Percentiles rank a stretch among this genome's conserved stretches.
phyloP scores from a whole-genome alignment of 2,329 filamentous ascomycete species.

The Penicillium nordicum region DNA sequence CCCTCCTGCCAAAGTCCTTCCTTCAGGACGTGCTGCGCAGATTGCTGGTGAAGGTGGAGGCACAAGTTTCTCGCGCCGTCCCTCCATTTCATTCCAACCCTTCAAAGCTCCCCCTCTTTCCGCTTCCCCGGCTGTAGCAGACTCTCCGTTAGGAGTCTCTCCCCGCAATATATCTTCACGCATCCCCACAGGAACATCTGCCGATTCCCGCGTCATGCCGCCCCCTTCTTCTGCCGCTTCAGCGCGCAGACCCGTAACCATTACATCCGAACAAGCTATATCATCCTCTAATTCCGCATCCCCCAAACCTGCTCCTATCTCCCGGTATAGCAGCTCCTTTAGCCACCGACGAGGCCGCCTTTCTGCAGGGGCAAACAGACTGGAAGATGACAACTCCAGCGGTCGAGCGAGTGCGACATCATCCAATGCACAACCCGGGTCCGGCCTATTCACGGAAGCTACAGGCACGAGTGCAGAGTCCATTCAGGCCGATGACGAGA shows the following conservation, averaged over 20 bases:
- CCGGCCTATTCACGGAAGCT: slow-evolving; percentile 70
- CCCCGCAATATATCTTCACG: slow-evolving; percentile 50
- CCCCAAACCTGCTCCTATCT: slow-evolving; percentile 72
- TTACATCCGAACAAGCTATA: slow-evolving; percentile 58
- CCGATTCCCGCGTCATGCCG: slow-evolving; percentile 40
- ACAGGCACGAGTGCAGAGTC: slow-evolving; percentile 61
- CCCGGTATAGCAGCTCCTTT: slow-evolving; percentile 91
- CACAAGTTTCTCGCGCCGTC: slow-evolving; percentile 59
- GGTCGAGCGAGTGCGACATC: slow-evolving; percentile 51
- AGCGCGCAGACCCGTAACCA: slow-evolving; percentile 46
- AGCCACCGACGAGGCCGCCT: slow-evolving; percentile 76
- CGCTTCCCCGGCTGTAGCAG: slow-evolving; percentile 67
- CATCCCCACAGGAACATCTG: slow-evolving; percentile 36
- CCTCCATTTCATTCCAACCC: slow-evolving; percentile 86
- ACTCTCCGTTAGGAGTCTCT: slow-evolving; percentile 50
- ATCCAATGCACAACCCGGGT: slow-evolving; percentile 64
- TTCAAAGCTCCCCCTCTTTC: slow-evolving; percentile 97
- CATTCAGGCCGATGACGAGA: slow-evolving; percentile 80
- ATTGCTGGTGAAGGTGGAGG: slow-evolving; percentile 48
- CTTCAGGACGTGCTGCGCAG: slow-evolving; percentile 31
- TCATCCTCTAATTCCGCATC: slow-evolving; percentile 69
- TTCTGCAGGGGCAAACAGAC: slow-evolving; percentile 64
- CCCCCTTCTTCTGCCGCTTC: slow-evolving; percentile 38
- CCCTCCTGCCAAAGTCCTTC: slow-evolving; percentile 34
- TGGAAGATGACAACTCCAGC: slow-evolving; percentile 58